Percentiles rank a stretch among this genome's conserved stretches.
Conservation (phyloP, 1,284 basidiomycete genomes). For the Apiotrichum akiyoshidainum region DNA sequence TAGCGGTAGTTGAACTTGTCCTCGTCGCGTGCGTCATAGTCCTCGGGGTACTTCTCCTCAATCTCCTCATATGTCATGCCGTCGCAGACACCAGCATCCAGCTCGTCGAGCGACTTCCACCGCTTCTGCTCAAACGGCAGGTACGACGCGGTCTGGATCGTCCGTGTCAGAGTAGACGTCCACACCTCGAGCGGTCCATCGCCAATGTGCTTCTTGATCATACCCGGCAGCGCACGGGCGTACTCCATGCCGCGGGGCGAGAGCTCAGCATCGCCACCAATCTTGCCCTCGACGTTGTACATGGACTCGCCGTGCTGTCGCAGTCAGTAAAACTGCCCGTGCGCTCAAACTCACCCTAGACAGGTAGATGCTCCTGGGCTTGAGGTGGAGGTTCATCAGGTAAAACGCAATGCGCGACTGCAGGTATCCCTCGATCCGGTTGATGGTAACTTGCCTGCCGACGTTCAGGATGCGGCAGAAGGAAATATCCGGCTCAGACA, state of each 20-base stretch:
- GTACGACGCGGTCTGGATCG: conserved; percentile 81
- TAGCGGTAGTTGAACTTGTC: conserved; percentile 99
- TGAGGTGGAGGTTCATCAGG: conserved; percentile 96
- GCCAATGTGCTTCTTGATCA: conserved; percentile 89
- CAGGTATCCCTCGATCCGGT: conserved; percentile 84
- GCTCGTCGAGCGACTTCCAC: conserved; percentile 97
- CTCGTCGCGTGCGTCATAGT: conserved; percentile 97
- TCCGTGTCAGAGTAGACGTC: conserved; percentile 92
- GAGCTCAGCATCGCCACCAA: conserved; percentile 89
- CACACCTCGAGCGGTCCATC: conserved; percentile 74
- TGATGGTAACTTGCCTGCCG: conserved; percentile 77
- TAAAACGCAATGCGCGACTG: conserved; percentile 97
- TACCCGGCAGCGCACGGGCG: conserved; percentile 74
- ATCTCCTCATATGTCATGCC: conserved; percentile 99
- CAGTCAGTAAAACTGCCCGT: background rate
- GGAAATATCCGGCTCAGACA: conserved; percentile 79
- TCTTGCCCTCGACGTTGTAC: conserved; percentile 94
- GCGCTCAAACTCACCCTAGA: conserved; percentile 65
- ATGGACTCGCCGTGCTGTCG: conserved; percentile 94
- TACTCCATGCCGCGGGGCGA: conserved; percentile 83
- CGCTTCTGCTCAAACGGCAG: conserved; percentile 89
- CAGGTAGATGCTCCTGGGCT: conserved; percentile 94
- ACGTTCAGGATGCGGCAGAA: conserved; percentile 87
- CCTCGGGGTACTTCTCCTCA: conserved; percentile 94
- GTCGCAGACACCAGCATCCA: conserved; percentile 98